phyloP scores from a whole-genome alignment of 257 asterid genomes.

The Buddleja alternifolia region DNA sequence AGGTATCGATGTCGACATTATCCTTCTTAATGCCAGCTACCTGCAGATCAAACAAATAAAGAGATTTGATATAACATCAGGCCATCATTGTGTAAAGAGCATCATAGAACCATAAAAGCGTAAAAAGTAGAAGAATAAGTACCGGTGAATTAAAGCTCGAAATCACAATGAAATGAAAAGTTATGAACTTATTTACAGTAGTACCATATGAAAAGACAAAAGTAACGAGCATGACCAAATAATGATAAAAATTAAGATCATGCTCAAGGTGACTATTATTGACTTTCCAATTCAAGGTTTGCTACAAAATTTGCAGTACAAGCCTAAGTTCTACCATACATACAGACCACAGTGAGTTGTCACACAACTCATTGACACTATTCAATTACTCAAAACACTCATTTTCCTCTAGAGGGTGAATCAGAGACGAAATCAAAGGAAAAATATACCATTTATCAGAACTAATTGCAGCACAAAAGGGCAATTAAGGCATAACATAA shows the following conservation, averaged over 20 bases:
- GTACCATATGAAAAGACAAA: neutral
- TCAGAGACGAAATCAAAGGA: too few species aligned
- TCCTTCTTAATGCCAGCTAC: conserved; percentile 63
- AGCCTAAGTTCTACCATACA: too few species aligned
- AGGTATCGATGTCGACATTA: conserved; percentile 59
- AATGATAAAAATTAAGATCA: neutral
- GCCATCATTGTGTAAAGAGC: neutral
- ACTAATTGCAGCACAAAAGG: too few species aligned
- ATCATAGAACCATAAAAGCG: neutral
- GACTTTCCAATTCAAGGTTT: neutral
- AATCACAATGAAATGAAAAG: neutral
- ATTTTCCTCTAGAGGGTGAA: too few species aligned
- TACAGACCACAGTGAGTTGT: too few species aligned
- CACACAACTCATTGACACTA: too few species aligned
- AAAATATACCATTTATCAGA: too few species aligned
- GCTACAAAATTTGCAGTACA: neutral
- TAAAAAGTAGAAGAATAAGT: neutral
- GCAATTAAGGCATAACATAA: too few species aligned
- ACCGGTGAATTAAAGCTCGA: neutral
- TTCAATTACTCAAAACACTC: too few species aligned
- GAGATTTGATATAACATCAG: neutral
- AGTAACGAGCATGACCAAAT: neutral
- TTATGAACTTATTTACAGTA: neutral
- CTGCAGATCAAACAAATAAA: conserved; percentile 43
- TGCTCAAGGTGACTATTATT: conserved; percentile 11